A percentile compares a stretch with the other conserved stretches of the same genome.
Evolutionary conservation across 2,329 filamentous ascomycete genomes (phyloP).

Genomic region (Escovopsis weberi): DNA sequence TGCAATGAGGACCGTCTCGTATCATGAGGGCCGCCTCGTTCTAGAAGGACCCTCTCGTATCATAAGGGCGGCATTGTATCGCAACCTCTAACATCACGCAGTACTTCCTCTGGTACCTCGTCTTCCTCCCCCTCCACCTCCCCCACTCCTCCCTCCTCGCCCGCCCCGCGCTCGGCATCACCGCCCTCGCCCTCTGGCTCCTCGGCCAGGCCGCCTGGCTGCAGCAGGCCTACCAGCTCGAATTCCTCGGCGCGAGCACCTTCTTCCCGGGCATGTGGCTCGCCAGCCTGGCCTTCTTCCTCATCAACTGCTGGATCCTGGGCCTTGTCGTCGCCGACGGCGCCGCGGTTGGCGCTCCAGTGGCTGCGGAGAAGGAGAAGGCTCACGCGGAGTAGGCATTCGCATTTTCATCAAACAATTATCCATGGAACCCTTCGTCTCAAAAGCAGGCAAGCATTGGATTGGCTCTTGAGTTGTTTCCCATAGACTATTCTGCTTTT

Average conservation of each 20-base stretch:
- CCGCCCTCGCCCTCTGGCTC: slow-evolving; percentile 60
- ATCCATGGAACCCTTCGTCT: not conserved
- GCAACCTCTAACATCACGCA: slow-evolving; percentile 19
- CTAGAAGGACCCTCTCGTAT: no score
- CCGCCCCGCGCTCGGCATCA: slow-evolving; percentile 44
- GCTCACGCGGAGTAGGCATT: slow-evolving; percentile 10
- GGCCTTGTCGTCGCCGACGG: slow-evolving; percentile 63
- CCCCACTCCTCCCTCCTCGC: slow-evolving; percentile 60
- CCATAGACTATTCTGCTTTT: no score
- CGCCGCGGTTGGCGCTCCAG: slow-evolving; percentile 4
- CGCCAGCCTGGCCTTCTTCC: slow-evolving; percentile 64
- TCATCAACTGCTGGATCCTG: slow-evolving; percentile 76
- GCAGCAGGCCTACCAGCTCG: slow-evolving; percentile 59
- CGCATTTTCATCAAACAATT: not conserved
- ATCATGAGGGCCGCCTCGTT: no score
- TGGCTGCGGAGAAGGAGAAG: slow-evolving; percentile 10
- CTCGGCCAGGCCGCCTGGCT: slow-evolving; percentile 61
- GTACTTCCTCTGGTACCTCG: slow-evolving; percentile 98
- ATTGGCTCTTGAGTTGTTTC: no score
- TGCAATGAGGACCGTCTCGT: no score
- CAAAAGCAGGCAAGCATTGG: no score
- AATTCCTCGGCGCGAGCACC: slow-evolving; percentile 67
- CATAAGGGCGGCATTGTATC: no score
- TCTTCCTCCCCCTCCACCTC: slow-evolving; percentile 84
- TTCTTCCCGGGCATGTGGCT: slow-evolving; percentile 77